Conservation (phyloP, 73 alveolate genomes). For the Diophrys sp. region DNA sequence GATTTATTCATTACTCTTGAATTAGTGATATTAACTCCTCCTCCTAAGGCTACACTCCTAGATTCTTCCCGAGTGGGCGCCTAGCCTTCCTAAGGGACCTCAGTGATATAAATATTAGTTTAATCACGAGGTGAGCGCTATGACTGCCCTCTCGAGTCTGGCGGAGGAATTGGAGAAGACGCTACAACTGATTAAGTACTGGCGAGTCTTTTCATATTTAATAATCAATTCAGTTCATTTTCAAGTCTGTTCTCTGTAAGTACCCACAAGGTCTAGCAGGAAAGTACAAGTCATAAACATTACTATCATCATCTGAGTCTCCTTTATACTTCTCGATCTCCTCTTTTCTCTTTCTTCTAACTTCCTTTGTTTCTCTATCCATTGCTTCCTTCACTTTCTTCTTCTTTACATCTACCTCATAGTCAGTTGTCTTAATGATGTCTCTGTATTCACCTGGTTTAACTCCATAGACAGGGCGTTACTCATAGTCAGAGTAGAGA, state of each 20-base stretch:
- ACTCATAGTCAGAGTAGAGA: background rate
- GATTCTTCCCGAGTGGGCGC: background rate
- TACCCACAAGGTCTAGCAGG: background rate
- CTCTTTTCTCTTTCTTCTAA: background rate
- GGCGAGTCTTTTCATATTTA: background rate
- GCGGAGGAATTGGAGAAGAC: too few species aligned
- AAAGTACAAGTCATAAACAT: background rate
- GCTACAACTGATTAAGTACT: background rate
- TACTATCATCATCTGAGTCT: background rate
- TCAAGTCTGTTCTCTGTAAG: background rate
- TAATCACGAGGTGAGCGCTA: background rate
- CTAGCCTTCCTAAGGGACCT: background rate
- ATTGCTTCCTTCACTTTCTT: background rate
- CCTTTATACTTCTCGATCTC: background rate
- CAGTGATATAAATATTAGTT: background rate
- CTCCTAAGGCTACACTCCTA: background rate
- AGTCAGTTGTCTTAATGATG: background rate
- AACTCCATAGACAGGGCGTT: background rate
- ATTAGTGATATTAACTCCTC: too few species aligned
- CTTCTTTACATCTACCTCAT: background rate
- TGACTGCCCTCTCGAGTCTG: background rate
- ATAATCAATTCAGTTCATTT: too few species aligned
- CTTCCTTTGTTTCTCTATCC: background rate
- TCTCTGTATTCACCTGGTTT: background rate
- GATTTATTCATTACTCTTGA: too few species aligned